Conservation (phyloP, 1,284 basidiomycete species). For the Malassezia arunalokei region DNA sequence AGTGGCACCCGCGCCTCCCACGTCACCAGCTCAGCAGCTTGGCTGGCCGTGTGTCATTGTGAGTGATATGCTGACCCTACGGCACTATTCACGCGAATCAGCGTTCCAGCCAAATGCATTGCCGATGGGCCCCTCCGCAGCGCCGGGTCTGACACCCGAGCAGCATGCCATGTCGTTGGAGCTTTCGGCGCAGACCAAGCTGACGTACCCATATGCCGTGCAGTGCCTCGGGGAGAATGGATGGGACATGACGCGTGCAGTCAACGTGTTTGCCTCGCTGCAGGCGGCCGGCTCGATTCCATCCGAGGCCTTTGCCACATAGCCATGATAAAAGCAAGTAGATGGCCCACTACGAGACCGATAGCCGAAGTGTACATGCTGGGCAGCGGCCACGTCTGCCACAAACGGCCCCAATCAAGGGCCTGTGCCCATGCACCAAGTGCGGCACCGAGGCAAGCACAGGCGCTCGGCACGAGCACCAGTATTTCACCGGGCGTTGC, state of each 20-base stretch:
- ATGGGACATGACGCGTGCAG: conserved; percentile 43
- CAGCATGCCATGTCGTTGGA: conserved; percentile 45
- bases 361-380: conserved; percentile 8
- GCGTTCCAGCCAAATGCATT: conserved; percentile 51
- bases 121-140: conserved; percentile 2
- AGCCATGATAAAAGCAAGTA: not conserved
- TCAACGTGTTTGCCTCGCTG: conserved; percentile 32
- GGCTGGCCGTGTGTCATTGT: conserved; percentile 85
- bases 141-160: conserved; percentile 28
- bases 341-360: conserved; percentile 7
- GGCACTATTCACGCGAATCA: conserved; percentile 66
- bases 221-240: conserved; percentile 46
- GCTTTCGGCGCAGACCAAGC: conserved; percentile 40
- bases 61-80: conserved; percentile 73
- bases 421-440: not conserved
- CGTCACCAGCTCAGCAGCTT: conserved; percentile 64
- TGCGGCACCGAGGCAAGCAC: conserved; percentile 1
- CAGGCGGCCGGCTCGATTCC: conserved; percentile 26
- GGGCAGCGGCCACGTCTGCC: conserved; percentile 15
- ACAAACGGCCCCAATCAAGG: conserved; percentile 13
- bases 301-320: conserved; percentile 22
- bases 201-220: conserved; percentile 46
- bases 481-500: conserved; percentile 1
- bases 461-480: conserved; percentile 2
- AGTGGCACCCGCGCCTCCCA: conserved; percentile 64